Evolutionary conservation across 108 stramenopile genomes (phyloP).

Genomic region (Parmales sp.): DNA sequence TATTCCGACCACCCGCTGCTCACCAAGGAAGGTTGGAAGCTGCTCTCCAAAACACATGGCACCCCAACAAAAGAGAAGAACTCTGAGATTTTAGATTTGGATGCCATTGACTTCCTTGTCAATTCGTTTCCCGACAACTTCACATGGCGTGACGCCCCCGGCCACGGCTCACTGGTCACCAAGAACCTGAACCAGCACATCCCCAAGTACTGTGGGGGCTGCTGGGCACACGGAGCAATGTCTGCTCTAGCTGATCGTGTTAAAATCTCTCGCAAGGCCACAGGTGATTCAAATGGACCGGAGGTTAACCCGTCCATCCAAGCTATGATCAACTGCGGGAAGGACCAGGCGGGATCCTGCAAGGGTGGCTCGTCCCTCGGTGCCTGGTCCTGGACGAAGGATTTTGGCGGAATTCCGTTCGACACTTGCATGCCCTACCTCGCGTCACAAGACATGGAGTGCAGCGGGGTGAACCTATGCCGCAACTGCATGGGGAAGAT

Average conservation of each 20-base stretch:
- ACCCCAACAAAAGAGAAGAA: no score
- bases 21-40: no score
- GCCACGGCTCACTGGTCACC: background rate
- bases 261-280: slow-evolving; percentile 7
- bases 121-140: slow-evolving; percentile 13
- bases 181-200: slow-evolving; percentile 14
- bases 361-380: slow-evolving; percentile 11
- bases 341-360: slow-evolving; percentile 17
- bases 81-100: no score
- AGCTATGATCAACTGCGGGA: slow-evolving; percentile 24
- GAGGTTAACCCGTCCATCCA: slow-evolving; percentile 21
- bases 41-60: no score
- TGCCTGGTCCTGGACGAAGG: slow-evolving; percentile 9
- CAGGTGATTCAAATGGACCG: background rate
- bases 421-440: slow-evolving; percentile 6
- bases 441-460: background rate
- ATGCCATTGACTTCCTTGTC: no score
- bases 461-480: background rate
- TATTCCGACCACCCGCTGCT: no score
- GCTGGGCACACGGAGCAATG: slow-evolving; percentile 21
- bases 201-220: slow-evolving; percentile 20
- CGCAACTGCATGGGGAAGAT: slow-evolving; percentile 10
- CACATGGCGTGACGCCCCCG: slow-evolving; percentile 5
- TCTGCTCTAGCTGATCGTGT: slow-evolving; percentile 17
- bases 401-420: slow-evolving; percentile 1